Conservation (phyloP, 2,329 filamentous ascomycete species). For the Penicillium sp. region DNA sequence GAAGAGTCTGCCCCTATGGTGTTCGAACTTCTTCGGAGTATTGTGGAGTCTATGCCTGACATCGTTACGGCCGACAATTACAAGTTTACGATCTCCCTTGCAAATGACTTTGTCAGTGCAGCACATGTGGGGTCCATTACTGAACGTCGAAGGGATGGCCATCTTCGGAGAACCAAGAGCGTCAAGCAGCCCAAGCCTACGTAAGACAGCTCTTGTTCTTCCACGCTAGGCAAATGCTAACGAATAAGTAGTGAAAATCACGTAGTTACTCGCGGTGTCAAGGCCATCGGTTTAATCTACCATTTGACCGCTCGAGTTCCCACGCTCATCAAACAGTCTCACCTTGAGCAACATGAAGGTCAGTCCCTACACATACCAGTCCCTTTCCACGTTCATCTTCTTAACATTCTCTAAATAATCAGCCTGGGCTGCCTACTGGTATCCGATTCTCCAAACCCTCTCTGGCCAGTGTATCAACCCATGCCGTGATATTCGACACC, state of each 20-base stretch:
- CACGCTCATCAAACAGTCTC: conserved; percentile 85
- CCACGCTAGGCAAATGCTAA: conserved; percentile 7
- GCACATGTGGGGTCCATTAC: conserved; percentile 70
- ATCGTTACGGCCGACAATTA: conserved; percentile 96
- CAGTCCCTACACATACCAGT: conserved; percentile 20
- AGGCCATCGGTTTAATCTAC: conserved; percentile 79
- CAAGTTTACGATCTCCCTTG: conserved; percentile 76
- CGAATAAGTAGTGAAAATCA: conserved; percentile 61
- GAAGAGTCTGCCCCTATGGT: conserved; percentile 72
- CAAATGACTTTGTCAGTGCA: conserved; percentile 86
- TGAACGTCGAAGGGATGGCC: conserved; percentile 67
- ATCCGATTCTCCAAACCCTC: conserved; percentile 86
- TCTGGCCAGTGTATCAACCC: conserved; percentile 91
- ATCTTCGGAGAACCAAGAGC: conserved; percentile 53
- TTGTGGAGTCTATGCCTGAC: conserved; percentile 69
- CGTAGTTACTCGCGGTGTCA: conserved; percentile 72
- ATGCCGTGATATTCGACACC: conserved; percentile 85
- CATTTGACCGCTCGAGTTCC: conserved; percentile 80
- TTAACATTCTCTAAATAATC: conserved; percentile 11
- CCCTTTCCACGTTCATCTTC: neutral
- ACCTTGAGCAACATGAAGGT: conserved; percentile 84
- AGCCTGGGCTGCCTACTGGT: conserved; percentile 98
- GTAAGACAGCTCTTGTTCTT: conserved; percentile 43
- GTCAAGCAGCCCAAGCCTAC: conserved; percentile 54
- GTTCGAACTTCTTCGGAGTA: conserved; percentile 81